Evolutionary conservation across 1,284 basidiomycete genomes (phyloP), one percentile per base, ranked within the genome.

Genomic region (Fistulinella cinereoalba): DNA sequence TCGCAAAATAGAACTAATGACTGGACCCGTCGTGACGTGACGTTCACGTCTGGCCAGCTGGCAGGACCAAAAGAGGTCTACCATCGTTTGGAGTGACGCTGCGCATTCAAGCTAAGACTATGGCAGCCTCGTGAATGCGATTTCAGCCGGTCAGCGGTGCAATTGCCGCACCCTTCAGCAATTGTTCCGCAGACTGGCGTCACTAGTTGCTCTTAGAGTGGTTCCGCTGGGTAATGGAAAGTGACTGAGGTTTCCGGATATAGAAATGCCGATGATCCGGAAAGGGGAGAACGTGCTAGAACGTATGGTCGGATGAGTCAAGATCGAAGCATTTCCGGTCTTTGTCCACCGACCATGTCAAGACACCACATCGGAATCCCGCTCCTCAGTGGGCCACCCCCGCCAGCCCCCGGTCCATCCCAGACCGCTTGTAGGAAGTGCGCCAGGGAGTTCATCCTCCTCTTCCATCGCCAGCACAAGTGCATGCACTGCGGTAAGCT

Each of bases 401-500:
- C 70, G 1, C 53, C 65, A 7, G 64, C 60, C 29, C 60, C 71
- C 0, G 60, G 68, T 18, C 58, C 64, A 21, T 58, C 65, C 16
- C 77, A 81, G 47, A 56, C 57, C 29, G 69, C 73, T 6, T 89
- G 86, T 54, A 75, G 84, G 60, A 87, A 81, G 61, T 89, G 86
- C 61, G 78, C 74, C 61, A 88, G 78, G 62, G 87, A 88, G 61
- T 88, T 89, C 64, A 82, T 76, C 56, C 59, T 85, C 27, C 51
- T 88, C 29, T 81, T 89, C 56, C 69, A 78, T 45, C 70, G 86
- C 46, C 73, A 79, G 37, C 74, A 79, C 54, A 77, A 70, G 52
- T 89, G 86, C 61, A 81, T 85, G 61, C 87, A 89, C 56, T 90
- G 86, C 59, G 85, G 86, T 84, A 61, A 56, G 80, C 69, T 23